Base-by-base conservation (phyloP, 345 rosid species). In the Populus euphratica region DNA sequence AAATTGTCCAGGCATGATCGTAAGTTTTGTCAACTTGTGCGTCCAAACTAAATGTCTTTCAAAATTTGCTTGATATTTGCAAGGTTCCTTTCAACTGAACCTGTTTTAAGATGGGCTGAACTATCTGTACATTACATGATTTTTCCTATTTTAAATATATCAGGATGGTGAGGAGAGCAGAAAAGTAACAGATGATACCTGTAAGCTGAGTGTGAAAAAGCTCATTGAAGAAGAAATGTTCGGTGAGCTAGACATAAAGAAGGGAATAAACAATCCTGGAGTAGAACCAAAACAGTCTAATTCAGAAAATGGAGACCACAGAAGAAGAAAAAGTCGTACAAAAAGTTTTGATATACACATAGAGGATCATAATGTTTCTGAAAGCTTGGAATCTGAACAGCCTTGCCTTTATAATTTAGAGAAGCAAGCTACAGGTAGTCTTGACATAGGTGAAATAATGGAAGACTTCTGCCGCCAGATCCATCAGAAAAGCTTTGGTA, bases 181-280 rank as follows among this genome's bases (percentile, higher is more conserved):
- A 65, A 69, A 29, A 47, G 66, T 31, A 20, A 68, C 68, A 23
- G 41, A 69, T 61, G 78, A 74, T 72, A 67, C 68, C 33, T 17
- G 62, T 64, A 74, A 81, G 83, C 92, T 96, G 73, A 92, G 97
- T 79, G 93, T 96, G 82, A 94, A 94, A 89, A 89, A 84, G 79
- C 99, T 94, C 78, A 92, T 96, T 27, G 99, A 95, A 78, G 93
- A 94, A 82, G 99, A 94, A 83, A 90, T 94, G 90, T 82, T 86
- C 49, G 73, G 72, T 23, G 92, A 90, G 81, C 82, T 83, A 71
- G 84, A 61, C 63, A 17, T 69, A 20, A 86, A 83, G 82, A 82
- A 78, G 68, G 88, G 89, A 80, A 81, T 47, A 68, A 81, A 68
- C 21, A 81, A 76, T 81, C 78, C 76, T 73, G 87, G 85, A 86